A percentile compares a stretch with the other conserved stretches of the same genome.
Conservation (phyloP, 192 early-diverging fungal genomes). For the Coemansia sp. region DNA sequence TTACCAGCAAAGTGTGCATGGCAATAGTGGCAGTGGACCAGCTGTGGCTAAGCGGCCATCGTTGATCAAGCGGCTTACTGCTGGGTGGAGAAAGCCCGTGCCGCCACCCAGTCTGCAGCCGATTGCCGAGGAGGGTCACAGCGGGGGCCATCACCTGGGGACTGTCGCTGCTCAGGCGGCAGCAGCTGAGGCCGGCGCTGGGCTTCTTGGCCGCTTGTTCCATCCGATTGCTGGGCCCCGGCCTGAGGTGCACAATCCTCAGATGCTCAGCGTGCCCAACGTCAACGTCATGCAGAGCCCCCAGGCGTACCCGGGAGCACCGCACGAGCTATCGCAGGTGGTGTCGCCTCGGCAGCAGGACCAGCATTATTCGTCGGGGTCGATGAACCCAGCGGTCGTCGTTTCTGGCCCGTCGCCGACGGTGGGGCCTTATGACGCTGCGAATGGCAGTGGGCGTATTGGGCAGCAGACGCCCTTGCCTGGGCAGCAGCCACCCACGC, state of each 20-base stretch:
- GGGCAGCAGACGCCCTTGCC: constrained; percentile 40
- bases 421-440: neutral
- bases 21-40: neutral
- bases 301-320: constrained; percentile 17
- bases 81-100: constrained; percentile 47
- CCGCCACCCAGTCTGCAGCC: constrained; percentile 17
- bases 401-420: constrained; percentile 1
- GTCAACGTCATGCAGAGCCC: constrained; percentile 29
- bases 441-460: constrained; percentile 4
- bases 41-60: constrained; percentile 33
- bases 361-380: constrained; percentile 14
- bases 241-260: neutral
- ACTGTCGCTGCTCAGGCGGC: constrained; percentile 12
- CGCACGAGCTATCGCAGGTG: constrained; percentile 4
- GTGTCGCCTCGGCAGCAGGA: constrained; percentile 10
- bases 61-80: constrained; percentile 46
- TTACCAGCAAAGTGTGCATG: neutral
- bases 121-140: constrained; percentile 25
- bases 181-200: constrained; percentile 17
- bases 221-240: constrained; percentile 15
- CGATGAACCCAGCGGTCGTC: constrained; percentile 1
- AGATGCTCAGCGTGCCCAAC: constrained; percentile 13
- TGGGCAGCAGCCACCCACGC: constrained; percentile 18
- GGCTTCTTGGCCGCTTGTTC: constrained; percentile 24
- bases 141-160: neutral